A percentile compares a stretch with the other conserved stretches of the same genome.
Conservation (phyloP, 371 early-diverging fungal genomes). For the Phascolomyces articulosus region DNA sequence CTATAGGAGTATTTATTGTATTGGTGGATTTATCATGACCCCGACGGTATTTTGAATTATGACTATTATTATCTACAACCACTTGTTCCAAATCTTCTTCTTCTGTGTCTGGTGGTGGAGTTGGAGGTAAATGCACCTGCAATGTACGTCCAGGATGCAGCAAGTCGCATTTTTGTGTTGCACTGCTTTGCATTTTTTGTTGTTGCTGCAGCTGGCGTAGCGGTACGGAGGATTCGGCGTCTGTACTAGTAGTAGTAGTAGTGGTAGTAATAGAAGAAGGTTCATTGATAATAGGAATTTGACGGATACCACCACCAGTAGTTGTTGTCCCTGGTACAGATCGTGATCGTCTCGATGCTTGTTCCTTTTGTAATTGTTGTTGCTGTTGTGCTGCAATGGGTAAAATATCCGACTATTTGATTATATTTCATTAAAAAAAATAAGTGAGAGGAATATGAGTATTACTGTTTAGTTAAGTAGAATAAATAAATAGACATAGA, state of each 20-base stretch:
- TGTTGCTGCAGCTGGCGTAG: background rate
- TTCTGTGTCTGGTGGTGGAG: constrained; percentile 6
- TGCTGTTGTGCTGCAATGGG: background rate
- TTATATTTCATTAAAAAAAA: no score
- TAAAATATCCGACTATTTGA: constrained; percentile 6
- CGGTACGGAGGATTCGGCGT: background rate
- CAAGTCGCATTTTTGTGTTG: constrained; percentile 8
- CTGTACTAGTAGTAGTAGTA: background rate
- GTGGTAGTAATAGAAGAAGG: no score
- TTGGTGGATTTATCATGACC: background rate
- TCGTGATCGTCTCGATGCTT: background rate
- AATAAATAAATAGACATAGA: no score
- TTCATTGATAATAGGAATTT: constrained; percentile 6
- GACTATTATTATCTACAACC: background rate
- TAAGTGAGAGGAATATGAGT: no score
- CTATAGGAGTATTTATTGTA: no score
- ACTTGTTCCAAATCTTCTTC: no score
- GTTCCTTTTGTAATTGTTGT: background rate
- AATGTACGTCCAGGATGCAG: background rate
- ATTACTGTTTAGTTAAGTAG: no score
- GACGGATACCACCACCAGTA: no score
- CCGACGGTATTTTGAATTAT: background rate
- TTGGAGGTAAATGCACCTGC: constrained; percentile 11
- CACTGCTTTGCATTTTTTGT: background rate
- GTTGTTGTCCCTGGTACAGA: background rate